Evolutionary conservation across 2,329 filamentous ascomycete species (phyloP).

Genomic region (Davidsoniella neocaledoniae): DNA sequence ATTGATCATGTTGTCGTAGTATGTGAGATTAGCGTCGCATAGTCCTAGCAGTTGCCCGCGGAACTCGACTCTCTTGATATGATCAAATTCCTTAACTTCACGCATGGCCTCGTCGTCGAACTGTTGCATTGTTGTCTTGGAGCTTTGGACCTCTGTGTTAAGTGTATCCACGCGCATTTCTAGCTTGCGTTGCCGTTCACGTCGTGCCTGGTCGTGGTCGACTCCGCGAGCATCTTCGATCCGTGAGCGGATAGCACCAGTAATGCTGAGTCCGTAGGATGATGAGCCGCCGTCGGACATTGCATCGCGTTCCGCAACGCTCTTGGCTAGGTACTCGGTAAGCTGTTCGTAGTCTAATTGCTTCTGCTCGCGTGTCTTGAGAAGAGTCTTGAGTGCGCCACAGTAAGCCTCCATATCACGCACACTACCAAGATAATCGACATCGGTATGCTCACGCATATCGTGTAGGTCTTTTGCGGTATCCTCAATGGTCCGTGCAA

Average conservation of each 20-base stretch:
- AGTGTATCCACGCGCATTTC: conserved; percentile 88
- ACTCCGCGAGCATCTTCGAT: conserved; percentile 94
- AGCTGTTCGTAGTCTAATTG: conserved; percentile 94
- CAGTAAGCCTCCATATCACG: conserved; percentile 95
- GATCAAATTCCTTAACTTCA: conserved; percentile 85
- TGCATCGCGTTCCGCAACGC: conserved; percentile 68
- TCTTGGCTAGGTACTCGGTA: conserved; percentile 88
- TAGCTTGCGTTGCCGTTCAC: conserved; percentile 61
- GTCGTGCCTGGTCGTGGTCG: conserved; percentile 80
- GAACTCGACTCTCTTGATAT: conserved; percentile 90
- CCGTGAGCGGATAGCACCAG: conserved; percentile 78
- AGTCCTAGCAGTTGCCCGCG: conserved; percentile 69
- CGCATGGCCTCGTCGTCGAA: conserved; percentile 94
- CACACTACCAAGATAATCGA: conserved; percentile 83
- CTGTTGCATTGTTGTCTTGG: conserved; percentile 72
- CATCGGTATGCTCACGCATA: conserved; percentile 85
- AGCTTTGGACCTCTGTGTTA: conserved; percentile 72
- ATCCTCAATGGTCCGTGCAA: conserved; percentile 73
- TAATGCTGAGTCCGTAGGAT: conserved; percentile 37
- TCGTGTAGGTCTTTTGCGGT: conserved; percentile 59
- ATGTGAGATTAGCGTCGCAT: conserved; percentile 70
- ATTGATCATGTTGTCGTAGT: conserved; percentile 63
- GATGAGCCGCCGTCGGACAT: conserved; percentile 44
- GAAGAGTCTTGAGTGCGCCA: conserved; percentile 64
- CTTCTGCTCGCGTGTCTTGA: conserved; percentile 91